phyloP scores from a whole-genome alignment of 768 basidiomycete species.

The Dendrothele bispora region DNA sequence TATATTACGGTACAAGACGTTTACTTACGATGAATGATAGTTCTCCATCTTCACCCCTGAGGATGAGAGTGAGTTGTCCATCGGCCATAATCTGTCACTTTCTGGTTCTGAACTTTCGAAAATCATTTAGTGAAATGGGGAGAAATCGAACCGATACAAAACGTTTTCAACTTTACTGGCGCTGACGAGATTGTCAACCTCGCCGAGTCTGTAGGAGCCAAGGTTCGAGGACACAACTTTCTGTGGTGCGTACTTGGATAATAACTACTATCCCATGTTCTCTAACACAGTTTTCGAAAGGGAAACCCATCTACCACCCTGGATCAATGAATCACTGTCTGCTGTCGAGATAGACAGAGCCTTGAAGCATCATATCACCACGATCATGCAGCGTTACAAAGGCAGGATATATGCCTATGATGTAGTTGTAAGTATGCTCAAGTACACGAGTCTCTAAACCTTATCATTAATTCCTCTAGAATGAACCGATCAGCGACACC shows the following conservation, averaged over 20 bases:
- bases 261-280: background rate
- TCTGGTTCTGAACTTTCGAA: background rate
- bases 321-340: background rate
- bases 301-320: background rate
- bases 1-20: background rate
- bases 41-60: constrained; percentile 1
- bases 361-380: background rate
- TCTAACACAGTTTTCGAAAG: background rate
- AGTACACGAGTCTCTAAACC: background rate
- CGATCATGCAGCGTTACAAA: background rate
- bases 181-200: constrained; percentile 18
- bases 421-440: background rate
- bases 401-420: background rate
- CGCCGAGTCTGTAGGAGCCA: background rate
- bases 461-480: background rate
- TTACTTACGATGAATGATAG: background rate
- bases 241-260: constrained; percentile 1
- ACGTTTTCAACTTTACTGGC: constrained; percentile 19
- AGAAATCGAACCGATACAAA: constrained; percentile 20
- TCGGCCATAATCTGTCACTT: background rate
- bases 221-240: background rate
- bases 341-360: background rate
- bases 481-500: background rate
- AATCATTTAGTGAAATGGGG: constrained; percentile 3
- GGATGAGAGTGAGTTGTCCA: background rate